Conservation (phyloP, 2,329 filamentous ascomycete genomes). For the Xylariaceae sp. region DNA sequence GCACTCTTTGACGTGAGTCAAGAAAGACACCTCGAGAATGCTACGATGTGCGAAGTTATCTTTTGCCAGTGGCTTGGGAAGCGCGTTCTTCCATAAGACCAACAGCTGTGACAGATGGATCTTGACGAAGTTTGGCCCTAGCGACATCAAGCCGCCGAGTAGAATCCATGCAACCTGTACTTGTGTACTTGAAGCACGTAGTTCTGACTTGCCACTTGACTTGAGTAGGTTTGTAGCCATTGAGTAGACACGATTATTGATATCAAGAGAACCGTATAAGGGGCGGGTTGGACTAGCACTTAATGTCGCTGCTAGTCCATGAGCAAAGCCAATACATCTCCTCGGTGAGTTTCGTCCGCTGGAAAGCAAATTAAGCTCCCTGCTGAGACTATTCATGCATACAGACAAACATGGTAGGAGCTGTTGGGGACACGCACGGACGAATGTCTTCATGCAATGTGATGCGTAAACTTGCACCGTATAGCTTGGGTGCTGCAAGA, state of each 20-base stretch:
- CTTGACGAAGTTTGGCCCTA: constrained; percentile 97
- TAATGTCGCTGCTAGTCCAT: constrained; percentile 85
- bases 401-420: constrained; percentile 87
- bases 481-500: constrained; percentile 92
- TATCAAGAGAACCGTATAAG: constrained; percentile 90
- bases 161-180: constrained; percentile 98
- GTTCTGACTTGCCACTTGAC: constrained; percentile 84
- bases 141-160: constrained; percentile 92
- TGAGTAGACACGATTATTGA: constrained; percentile 86
- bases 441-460: constrained; percentile 80
- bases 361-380: constrained; percentile 77
- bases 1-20: constrained; percentile 93
- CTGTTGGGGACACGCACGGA: constrained; percentile 88
- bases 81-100: constrained; percentile 92
- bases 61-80: constrained; percentile 90
- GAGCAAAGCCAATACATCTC: constrained; percentile 84
- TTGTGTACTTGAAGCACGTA: constrained; percentile 88
- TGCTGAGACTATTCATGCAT: constrained; percentile 90
- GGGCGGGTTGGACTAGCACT: constrained; percentile 87
- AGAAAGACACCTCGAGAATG: constrained; percentile 83
- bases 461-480: constrained; percentile 91
- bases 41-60: constrained; percentile 84
- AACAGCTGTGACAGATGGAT: constrained; percentile 94
- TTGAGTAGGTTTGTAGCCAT: constrained; percentile 92
- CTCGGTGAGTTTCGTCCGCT: constrained; percentile 75